Conservation (phyloP, 2,329 filamentous ascomycete genomes). For the Pseudocercospora fijiensis region DNA sequence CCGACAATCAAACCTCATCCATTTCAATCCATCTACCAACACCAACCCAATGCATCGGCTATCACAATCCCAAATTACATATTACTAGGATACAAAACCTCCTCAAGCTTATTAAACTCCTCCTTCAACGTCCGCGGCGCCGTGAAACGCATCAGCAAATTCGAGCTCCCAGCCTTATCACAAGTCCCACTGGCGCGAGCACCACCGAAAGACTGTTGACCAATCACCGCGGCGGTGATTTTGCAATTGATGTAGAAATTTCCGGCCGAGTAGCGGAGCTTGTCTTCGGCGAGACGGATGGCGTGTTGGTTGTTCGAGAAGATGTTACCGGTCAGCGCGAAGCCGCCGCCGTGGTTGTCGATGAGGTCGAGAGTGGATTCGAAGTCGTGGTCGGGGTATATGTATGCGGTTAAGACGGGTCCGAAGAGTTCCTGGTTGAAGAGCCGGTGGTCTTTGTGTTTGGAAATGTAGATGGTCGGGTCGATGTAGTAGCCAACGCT, state of each 20-base stretch:
- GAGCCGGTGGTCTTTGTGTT: slow-evolving; percentile 69
- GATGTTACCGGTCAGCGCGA: slow-evolving; percentile 72
- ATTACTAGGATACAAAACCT: slow-evolving; percentile 55
- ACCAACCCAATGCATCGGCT: slow-evolving; percentile 1
- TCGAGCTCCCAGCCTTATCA: slow-evolving; percentile 57
- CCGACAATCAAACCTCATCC: background rate
- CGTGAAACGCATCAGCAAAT: slow-evolving; percentile 53
- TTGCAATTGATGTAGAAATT: slow-evolving; percentile 88
- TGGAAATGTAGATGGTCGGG: slow-evolving; percentile 75
- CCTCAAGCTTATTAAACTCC: slow-evolving; percentile 49
- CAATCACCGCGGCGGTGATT: slow-evolving; percentile 52
- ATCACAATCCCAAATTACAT: background rate
- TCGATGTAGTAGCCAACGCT: slow-evolving; percentile 78
- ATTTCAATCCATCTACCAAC: slow-evolving; percentile 5
- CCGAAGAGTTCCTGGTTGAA: slow-evolving; percentile 79
- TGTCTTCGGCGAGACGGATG: slow-evolving; percentile 66
- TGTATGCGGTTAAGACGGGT: slow-evolving; percentile 68
- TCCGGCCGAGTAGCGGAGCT: slow-evolving; percentile 67
- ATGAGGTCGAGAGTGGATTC: slow-evolving; percentile 60
- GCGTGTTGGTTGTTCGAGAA: slow-evolving; percentile 68
- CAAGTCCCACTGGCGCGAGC: slow-evolving; percentile 56
- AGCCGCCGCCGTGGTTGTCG: slow-evolving; percentile 65
- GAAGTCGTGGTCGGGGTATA: slow-evolving; percentile 65
- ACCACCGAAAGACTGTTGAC: slow-evolving; percentile 45
- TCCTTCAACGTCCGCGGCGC: slow-evolving; percentile 58